Evolutionary conservation across 1,284 basidiomycete genomes (phyloP).

Genomic region (Melampsora occidentalis): DNA sequence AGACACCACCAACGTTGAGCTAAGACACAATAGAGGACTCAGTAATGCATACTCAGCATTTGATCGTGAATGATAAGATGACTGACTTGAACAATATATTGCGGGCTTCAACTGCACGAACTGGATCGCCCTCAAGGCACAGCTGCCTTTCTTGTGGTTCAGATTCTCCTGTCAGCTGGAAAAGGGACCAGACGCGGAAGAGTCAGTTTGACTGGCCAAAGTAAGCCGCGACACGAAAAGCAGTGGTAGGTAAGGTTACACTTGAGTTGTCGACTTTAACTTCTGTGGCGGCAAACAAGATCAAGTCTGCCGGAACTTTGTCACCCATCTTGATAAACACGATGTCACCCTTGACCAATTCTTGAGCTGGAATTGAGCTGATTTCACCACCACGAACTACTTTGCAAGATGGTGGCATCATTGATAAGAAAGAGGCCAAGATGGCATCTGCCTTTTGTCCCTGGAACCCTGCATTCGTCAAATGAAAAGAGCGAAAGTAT

Average conservation of each 20-base stretch:
- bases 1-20: constrained; percentile 65
- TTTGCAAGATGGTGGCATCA: constrained; percentile 67
- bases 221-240: too few relatives aligned
- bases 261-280: constrained; percentile 69
- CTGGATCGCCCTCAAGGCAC: constrained; percentile 58
- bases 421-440: constrained; percentile 66
- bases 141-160: constrained; percentile 65
- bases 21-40: not conserved
- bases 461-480: constrained; percentile 40
- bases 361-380: constrained; percentile 62
- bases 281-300: constrained; percentile 62
- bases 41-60: too few relatives aligned
- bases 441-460: constrained; percentile 62
- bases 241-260: constrained; percentile 29
- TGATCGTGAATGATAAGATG: too few relatives aligned
- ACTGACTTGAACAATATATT: constrained; percentile 64
- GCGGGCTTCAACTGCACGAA: constrained; percentile 64
- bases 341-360: constrained; percentile 68
- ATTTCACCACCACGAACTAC: constrained; percentile 65
- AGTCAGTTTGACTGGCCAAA: too few relatives aligned
- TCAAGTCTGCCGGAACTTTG: constrained; percentile 67
- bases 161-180: constrained; percentile 63
- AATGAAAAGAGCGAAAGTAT: constrained; percentile 55
- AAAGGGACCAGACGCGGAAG: not conserved
- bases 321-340: constrained; percentile 66